Base-by-base conservation (phyloP, 164 flowering plant species). In the Vitis riparia region DNA sequence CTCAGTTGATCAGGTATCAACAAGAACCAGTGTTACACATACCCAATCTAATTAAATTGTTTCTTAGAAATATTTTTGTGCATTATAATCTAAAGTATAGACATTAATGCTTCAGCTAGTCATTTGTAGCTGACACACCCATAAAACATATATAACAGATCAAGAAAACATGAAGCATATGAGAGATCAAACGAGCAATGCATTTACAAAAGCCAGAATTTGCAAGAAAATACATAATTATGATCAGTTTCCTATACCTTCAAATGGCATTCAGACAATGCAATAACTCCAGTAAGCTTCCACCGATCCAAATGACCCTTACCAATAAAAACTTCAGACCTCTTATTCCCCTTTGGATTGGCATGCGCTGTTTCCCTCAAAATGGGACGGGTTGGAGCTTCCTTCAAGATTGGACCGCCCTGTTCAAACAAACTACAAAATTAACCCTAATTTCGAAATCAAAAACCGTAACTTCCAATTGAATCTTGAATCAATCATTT, bases 361-460 rank as follows among this genome's bases (percentile, higher is more conserved):
- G 66, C 55, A 63, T 65, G 72, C 13, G 51, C 48, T 49, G 59
- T 65, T 29, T 69, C 72, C 79, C 82, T 83, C 17, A 73, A 73
- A 55, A 58, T 80, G 5, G 82, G 72, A 16, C 66, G 55, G 2
- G 71, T 70, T 16, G 73, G 48, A 27, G 87, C 83, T 27, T 85
- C 85, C 75, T 86, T 87, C 5, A 78, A 77, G 16, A 89, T 85
- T 8, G 93, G 92, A 48, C 94, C 97, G 71, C 81, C 93, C 98
- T 94, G 77, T 62, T 65, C 65, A 67, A 50, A 12, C 3, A 65
- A 68, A 61, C 15, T 59, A 16, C 2, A 52, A 67, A 62, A 17
- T n/a, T 11, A 55, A 17, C 9, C 23, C 8, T 2, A 15, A 11
- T 2, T 14, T 10, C 47, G 17, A 17, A 47, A 12, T 47, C 53